A percentile compares a stretch with the other conserved stretches of the same genome.
These are phyloP conservation scores for Nothophoma quercina DNA, from an alignment of 2,329 filamentous ascomycete species.

Conservation along the genomic window DNA sequence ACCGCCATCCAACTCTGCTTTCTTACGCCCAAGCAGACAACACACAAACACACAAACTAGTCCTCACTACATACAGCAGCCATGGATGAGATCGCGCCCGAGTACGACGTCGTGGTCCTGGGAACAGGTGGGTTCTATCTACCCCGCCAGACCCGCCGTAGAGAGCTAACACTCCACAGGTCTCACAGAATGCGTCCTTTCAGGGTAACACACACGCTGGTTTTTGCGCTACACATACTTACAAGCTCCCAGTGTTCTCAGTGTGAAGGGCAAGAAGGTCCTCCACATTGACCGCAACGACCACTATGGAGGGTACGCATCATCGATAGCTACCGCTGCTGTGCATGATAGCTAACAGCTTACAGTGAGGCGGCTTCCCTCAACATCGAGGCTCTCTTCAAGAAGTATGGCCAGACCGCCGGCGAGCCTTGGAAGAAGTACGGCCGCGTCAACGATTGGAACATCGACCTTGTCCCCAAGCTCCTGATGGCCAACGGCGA, in stretches of 20 bases:
- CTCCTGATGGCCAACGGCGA: constrained; percentile 98
- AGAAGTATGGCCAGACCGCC: constrained; percentile 87
- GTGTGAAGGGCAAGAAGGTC: constrained; percentile 99
- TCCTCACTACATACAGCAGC: constrained; percentile 41
- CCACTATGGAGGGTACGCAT: constrained; percentile 91
- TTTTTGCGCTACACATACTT: constrained; percentile 11
- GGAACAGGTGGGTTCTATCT: constrained; percentile 78
- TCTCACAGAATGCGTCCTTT: constrained; percentile 98
- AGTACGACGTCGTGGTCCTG: constrained; percentile 98
- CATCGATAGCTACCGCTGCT: constrained; percentile 1
- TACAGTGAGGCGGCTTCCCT: constrained; percentile 89
- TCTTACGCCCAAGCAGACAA: constrained; percentile 30
- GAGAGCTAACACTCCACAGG: constrained; percentile 63
- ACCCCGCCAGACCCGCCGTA: constrained; percentile 48
- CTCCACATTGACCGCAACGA: constrained; percentile 98
- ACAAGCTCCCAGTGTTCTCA: constrained; percentile 73
- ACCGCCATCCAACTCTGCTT: constrained; percentile 35
- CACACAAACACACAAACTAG: constrained; percentile 30
- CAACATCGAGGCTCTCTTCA: constrained; percentile 93
- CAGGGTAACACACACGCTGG: constrained; percentile 70
- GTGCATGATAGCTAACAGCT: constrained; percentile 31
- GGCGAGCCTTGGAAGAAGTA: constrained; percentile 99
- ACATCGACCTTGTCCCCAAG: constrained; percentile 98
- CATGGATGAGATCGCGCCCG: constrained; percentile 98
- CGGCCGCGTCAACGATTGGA: constrained; percentile 96